Percentiles rank a stretch among this genome's conserved stretches.
Evolutionary conservation across 2,329 filamentous ascomycete species (phyloP).

Genomic region (Fusarium nurragi): DNA sequence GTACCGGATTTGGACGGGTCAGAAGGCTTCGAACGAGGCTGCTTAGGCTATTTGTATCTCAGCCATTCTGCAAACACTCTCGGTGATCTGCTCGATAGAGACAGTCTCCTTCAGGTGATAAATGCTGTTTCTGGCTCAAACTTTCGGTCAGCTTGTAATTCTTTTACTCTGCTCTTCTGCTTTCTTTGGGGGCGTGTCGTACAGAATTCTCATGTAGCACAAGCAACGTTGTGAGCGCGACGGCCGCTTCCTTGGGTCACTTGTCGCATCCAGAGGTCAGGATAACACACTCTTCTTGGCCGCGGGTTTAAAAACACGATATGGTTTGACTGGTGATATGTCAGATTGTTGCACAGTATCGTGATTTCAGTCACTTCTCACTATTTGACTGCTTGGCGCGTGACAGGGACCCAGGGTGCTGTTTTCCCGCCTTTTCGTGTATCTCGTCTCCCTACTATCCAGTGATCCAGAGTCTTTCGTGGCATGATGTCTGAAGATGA

Average conservation of each 20-base stretch:
- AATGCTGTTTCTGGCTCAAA: not conserved
- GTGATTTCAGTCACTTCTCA: not conserved
- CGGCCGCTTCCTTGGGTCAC: not conserved
- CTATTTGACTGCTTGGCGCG: not conserved
- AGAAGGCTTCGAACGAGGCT: too few species aligned
- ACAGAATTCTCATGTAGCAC: not conserved
- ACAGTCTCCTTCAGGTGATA: not conserved
- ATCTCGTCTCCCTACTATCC: not conserved
- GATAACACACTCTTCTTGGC: not conserved
- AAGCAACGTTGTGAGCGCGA: not conserved
- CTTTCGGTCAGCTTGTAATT: not conserved
- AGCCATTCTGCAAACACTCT: not conserved
- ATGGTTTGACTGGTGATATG: not conserved
- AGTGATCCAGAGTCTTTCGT: not conserved
- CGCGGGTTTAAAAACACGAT: not conserved
- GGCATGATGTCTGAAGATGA: not conserved
- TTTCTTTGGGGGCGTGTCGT: not conserved
- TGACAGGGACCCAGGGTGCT: not conserved
- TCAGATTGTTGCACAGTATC: not conserved
- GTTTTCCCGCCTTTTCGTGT: not conserved
- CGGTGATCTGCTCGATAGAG: not conserved
- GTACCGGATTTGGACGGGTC: too few species aligned
- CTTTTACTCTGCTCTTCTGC: rapidly evolving
- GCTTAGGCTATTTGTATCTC: not conserved
- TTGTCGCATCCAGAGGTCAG: not conserved